Conservation (phyloP, 2,329 filamentous ascomycete genomes). For the Pseudocercospora musae region DNA sequence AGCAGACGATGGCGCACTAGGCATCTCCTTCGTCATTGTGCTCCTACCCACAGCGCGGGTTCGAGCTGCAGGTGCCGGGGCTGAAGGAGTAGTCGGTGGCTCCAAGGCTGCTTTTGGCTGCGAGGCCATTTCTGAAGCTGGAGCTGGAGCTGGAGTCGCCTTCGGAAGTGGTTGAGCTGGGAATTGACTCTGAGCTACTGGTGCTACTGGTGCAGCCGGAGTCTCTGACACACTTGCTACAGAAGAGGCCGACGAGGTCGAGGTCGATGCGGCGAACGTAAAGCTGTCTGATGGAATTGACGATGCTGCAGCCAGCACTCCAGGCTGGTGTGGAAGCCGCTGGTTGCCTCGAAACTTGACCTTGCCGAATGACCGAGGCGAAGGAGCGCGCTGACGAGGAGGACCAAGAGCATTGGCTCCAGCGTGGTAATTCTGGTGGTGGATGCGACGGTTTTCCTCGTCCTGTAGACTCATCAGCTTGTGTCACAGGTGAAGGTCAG, state of each 20-base stretch:
- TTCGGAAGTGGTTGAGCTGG: not conserved
- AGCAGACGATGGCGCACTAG: not conserved
- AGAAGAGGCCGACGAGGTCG: not conserved
- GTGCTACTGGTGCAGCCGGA: not conserved
- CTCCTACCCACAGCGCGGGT: not conserved
- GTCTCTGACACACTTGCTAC: not conserved
- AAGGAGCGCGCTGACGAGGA: conserved; percentile 2
- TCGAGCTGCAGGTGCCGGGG: not conserved
- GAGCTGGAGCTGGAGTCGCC: not conserved
- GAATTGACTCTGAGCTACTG: not conserved
- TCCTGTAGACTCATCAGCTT: not conserved
- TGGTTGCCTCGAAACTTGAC: conserved; percentile 1
- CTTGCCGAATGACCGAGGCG: conserved; percentile 1
- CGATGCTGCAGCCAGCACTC: not conserved
- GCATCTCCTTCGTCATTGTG: not conserved
- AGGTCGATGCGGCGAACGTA: not conserved
- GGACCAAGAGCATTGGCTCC: not conserved
- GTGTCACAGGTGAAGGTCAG: not conserved
- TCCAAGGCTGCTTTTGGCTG: not conserved
- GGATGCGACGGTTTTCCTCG: not conserved
- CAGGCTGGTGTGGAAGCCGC: not conserved
- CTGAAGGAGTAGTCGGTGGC: not conserved
- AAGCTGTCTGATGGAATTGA: not conserved
- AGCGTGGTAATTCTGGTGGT: not conserved
- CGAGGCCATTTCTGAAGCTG: not conserved